Base-by-base conservation (phyloP, 2,329 filamentous ascomycete genomes). In the Aspergillus cejpii region DNA sequence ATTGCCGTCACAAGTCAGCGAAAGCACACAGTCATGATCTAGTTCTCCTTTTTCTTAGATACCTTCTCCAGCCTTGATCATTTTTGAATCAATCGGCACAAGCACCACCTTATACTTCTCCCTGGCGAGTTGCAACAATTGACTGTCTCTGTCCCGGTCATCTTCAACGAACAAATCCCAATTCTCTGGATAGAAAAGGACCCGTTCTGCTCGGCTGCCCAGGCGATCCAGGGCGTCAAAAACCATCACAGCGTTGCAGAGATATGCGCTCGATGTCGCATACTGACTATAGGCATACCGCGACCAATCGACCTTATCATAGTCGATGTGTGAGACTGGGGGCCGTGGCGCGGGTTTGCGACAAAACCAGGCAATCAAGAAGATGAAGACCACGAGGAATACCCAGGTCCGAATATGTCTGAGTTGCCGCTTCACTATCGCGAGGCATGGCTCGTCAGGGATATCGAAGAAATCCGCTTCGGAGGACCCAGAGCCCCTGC, bases 81-180 rank as follows among this genome's bases (percentile, higher is more conserved):
- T 60, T 36, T 65, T 62, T 5, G 74, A 62, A 42, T 68, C 57
- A 31, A 76, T 65, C 10, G 76, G 74, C 40, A 72, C 61, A 34
- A 79, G 57, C 44, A 73, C 68, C 26, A 73, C 76, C 6, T 72
- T 68, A 59, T 76, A 79, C 15, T 64, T 58, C 42, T 74, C 67
- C 49, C 67, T 64, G 17, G 77, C 77, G 52, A 74, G 49, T 5
- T 68, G 54, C 11, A 79, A 59, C 47, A 79, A 57, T 49, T 74
- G 71, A 45, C 71, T 72, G 28, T 61, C 55, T 12, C 65, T 61
- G 48, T 65, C 63, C 24, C 44, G 48, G 12, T 55, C 51, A 38
- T 52, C 52, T 8, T 62, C 56, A 3, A 66, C 51, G 3, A 57
- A 37, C 33, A 65, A 50, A 50, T 68, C 65, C 67, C 68, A 69